phyloP scores from a whole-genome alignment of 176 grass and related monocot species.

The Rhynchospora tenuis region DNA sequence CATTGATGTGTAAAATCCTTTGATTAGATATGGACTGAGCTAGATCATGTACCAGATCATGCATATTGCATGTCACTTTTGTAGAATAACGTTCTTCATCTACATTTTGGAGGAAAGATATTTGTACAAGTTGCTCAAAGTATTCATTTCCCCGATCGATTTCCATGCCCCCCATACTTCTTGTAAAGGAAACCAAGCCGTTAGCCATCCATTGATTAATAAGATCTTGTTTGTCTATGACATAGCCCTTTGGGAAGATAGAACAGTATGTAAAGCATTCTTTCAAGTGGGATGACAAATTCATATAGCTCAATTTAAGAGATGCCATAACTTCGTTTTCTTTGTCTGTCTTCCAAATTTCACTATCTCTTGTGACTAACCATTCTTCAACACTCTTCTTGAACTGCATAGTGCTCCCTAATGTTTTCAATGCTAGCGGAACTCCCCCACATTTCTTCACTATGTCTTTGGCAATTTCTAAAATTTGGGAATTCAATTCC shows the following conservation, averaged over 20 bases:
- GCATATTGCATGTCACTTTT: not conserved
- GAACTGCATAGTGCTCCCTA: not conserved
- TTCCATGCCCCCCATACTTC: not conserved
- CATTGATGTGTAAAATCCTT: not conserved
- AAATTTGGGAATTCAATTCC: not conserved
- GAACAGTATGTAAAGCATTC: constrained; percentile 28
- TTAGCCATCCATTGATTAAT: constrained; percentile 42
- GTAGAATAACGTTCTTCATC: not conserved
- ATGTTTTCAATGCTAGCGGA: constrained; percentile 22
- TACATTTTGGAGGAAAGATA: constrained; percentile 21
- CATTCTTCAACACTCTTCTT: not conserved
- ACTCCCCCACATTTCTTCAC: constrained; percentile 31
- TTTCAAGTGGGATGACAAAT: constrained; percentile 13
- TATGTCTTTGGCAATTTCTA: constrained; percentile 24
- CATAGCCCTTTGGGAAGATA: constrained; percentile 8
- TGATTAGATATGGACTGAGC: not conserved
- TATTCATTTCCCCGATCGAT: not conserved
- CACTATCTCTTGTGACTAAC: constrained; percentile 9
- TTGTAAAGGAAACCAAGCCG: not conserved
- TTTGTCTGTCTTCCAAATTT: not conserved
- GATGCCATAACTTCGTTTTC: not conserved
- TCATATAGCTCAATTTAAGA: constrained; percentile 27
- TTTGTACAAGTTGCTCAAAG: constrained; percentile 25
- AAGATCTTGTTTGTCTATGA: constrained; percentile 5
- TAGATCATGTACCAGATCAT: not conserved